Conservation (phyloP, 2,329 filamentous ascomycete species). For the Cryphonectria parasitica region DNA sequence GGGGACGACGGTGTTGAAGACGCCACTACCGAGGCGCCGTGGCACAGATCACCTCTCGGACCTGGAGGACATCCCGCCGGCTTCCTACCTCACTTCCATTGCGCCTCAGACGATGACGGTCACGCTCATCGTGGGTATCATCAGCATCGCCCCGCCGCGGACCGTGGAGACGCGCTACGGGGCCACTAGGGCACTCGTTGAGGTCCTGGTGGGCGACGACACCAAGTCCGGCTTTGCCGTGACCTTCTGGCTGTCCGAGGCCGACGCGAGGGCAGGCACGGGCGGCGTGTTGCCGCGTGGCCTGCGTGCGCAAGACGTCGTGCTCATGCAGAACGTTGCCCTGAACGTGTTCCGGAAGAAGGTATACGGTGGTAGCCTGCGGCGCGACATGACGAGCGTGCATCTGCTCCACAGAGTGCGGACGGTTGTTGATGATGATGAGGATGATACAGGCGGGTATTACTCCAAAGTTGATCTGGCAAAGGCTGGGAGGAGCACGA, state of each 20-base stretch:
- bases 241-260: conserved; percentile 74
- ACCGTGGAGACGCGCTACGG: conserved; percentile 70
- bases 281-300: conserved; percentile 40
- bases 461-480: conserved; percentile 59
- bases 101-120: conserved; percentile 81
- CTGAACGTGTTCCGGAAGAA: conserved; percentile 73
- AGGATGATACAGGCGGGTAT: conserved; percentile 51
- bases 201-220: conserved; percentile 83
- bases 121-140: conserved; percentile 79
- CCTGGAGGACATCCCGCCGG: conserved; percentile 71
- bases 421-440: conserved; percentile 51
- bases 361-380: conserved; percentile 84
- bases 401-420: conserved; percentile 64
- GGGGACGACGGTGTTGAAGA: conserved; percentile 31
- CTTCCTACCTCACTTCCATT: conserved; percentile 66
- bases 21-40: conserved; percentile 31
- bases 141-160: conserved; percentile 70
- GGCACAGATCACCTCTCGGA: conserved; percentile 57
- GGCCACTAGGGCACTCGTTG: conserved; percentile 66
- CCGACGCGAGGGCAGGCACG: conserved; percentile 40
- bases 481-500: conserved; percentile 32
- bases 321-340: conserved; percentile 80
- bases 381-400: conserved; percentile 70
- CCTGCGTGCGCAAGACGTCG: conserved; percentile 72
- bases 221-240: conserved; percentile 79